Evolutionary conservation across 306 rosid genomes (phyloP).

Genomic region (Prunus padus): DNA sequence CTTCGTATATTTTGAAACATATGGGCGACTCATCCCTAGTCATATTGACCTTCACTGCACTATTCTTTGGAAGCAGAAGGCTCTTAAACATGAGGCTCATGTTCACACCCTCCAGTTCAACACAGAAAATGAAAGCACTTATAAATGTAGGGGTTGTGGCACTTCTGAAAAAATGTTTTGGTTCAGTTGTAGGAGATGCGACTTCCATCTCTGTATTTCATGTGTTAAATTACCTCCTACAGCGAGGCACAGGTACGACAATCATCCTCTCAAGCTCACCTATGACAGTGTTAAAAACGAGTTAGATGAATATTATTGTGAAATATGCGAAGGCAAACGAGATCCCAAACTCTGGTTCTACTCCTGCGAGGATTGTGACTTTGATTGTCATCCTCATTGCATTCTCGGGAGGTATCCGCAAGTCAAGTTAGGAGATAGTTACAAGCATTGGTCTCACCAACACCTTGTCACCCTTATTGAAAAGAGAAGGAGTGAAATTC

Average conservation of each 20-base stretch:
- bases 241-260: not conserved
- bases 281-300: not conserved
- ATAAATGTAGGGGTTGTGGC: not conserved
- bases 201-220: not conserved
- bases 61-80: no score
- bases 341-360: not conserved
- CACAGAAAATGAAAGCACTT: rapidly evolving
- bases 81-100: conserved; percentile 2
- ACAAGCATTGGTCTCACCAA: not conserved
- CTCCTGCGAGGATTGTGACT: not conserved
- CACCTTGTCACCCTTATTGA: not conserved
- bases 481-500: not conserved
- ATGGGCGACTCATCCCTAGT: no score
- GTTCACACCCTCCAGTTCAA: not conserved
- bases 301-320: not conserved
- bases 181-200: not conserved
- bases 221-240: not conserved
- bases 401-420: conserved; percentile 2
- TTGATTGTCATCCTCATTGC: not conserved
- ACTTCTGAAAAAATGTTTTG: rapidly evolving
- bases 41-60: not conserved
- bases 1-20: not conserved
- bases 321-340: not conserved
- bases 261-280: conserved; percentile 3
- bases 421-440: not conserved